These are phyloP conservation scores for Solanum hybrid DNA, from an alignment of 305 asterid genomes.

Conservation along the genomic window DNA sequence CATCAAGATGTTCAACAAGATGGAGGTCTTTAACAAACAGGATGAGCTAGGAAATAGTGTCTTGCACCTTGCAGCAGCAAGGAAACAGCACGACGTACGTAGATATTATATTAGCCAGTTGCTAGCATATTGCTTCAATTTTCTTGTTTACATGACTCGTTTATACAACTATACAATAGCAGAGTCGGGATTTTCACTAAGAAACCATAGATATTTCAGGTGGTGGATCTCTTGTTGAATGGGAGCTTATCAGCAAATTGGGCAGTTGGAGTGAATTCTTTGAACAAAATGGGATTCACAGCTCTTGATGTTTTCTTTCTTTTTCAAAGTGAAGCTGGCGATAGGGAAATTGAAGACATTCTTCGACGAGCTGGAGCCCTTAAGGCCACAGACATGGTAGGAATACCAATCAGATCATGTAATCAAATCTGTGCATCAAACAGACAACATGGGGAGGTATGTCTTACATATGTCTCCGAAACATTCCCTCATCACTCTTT, in stretches of 20 bases:
- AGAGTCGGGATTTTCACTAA: not conserved
- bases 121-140: not conserved
- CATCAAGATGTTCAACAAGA: conserved; percentile 4
- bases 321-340: conserved; percentile 27
- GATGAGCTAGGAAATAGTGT: conserved; percentile 32
- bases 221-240: conserved; percentile 29
- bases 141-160: not conserved
- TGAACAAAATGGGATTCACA: conserved; percentile 16
- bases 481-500: not conserved
- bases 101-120: not conserved
- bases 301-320: conserved; percentile 17
- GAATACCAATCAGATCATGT: not conserved
- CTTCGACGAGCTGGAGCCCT: conserved; percentile 24
- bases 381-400: conserved; percentile 3
- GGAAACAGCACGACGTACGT: conserved; percentile 42
- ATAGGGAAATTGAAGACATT: conserved; percentile 40
- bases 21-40: conserved; percentile 17
- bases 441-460: not conserved
- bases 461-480: not conserved
- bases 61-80: conserved; percentile 40
- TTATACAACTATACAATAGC: not conserved
- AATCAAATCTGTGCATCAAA: not conserved
- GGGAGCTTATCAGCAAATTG: conserved; percentile 11
- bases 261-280: conserved; percentile 27
- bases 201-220: conserved; percentile 14